Evolutionary conservation across 2,329 filamentous ascomycete genomes (phyloP), one percentile per base, ranked within the genome.

Genomic region (Arthrobotrys iridis): DNA sequence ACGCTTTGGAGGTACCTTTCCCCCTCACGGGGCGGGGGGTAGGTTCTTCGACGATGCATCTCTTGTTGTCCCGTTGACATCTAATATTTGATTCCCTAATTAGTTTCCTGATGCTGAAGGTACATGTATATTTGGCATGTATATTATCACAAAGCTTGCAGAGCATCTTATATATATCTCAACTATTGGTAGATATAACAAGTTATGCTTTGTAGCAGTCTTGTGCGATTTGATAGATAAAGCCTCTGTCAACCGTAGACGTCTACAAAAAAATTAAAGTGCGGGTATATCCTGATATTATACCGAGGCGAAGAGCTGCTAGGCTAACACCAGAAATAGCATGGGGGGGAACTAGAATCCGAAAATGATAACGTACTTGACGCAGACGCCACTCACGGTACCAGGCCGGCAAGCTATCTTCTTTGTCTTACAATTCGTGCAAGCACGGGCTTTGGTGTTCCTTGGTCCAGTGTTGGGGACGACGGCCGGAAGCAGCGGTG

Each of bases 1-100:
- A 86, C 85, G 82, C 78, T 77, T 82, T 83, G 5, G 83, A 82
- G 60, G 82, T 82, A 68, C 84, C 83, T 3, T 83, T 82, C 33
- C 86, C 82, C 46, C 86, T 82, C n/a, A 83, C 86, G 11, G 71
- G 71, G 20, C 71, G 46, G 11, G 71, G 71, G 30, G 71, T 68
- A 0, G 71, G 71, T 37, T 75, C 71, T 57, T 75, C 71, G 55
- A 75, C 63, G 33, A 75, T 64, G 18, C 71, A 75, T 68, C 57
- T 60, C 28, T 68, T 75, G 57, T 68, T 68, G 24, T 75, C 71
- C 6, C 71, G 63, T 28, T 68, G 71, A 37, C 71, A 75, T 58
- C 71, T 75, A 45, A 75, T 30, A 30, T 75, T 40, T 33, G 71
- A 75, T 43, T 75, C 71, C 41, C 71, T 58, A 22, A 75, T 75